Percentiles rank a stretch among this genome's conserved stretches.
Conservation (phyloP, 345 rosid species). For the Pseudoturritis turrita region DNA sequence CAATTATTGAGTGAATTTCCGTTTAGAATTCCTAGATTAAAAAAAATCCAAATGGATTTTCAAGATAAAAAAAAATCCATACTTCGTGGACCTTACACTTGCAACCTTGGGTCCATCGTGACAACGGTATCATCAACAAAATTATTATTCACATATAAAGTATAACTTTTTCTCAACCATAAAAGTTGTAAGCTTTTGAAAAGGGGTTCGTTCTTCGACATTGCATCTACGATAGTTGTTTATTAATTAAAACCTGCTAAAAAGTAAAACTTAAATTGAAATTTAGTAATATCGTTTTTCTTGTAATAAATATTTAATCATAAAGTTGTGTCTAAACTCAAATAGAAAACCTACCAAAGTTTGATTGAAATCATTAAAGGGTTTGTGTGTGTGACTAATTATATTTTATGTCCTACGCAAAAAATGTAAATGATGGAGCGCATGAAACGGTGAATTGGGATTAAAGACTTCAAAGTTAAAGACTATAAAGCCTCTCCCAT, state of each 20-base stretch:
- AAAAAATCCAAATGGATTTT: not conserved
- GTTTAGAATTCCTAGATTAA: no score
- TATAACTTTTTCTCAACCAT: not conserved
- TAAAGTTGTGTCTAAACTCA: conserved; percentile 4
- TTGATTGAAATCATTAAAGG: conserved; percentile 10
- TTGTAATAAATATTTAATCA: not conserved
- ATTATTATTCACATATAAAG: conserved; percentile 22
- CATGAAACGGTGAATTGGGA: conserved; percentile 11
- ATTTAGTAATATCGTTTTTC: not conserved
- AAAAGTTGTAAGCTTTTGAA: conserved; percentile 26
- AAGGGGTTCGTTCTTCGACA: conserved; percentile 7
- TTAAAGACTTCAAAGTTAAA: not conserved
- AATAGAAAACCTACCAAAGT: not conserved
- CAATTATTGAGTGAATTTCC: no score
- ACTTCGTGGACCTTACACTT: not conserved
- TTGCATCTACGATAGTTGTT: not conserved
- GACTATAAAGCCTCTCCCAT: not conserved
- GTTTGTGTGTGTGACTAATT: not conserved
- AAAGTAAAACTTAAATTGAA: not conserved
- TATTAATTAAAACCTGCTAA: conserved; percentile 1
- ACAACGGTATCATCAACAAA: not conserved
- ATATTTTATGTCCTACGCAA: not conserved
- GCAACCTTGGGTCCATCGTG: conserved; percentile 7
- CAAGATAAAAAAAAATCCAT: not conserved
- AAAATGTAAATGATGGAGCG: conserved; percentile 13